Base-by-base conservation (phyloP, 1,284 basidiomycete genomes). In the Trametes pubescens region DNA sequence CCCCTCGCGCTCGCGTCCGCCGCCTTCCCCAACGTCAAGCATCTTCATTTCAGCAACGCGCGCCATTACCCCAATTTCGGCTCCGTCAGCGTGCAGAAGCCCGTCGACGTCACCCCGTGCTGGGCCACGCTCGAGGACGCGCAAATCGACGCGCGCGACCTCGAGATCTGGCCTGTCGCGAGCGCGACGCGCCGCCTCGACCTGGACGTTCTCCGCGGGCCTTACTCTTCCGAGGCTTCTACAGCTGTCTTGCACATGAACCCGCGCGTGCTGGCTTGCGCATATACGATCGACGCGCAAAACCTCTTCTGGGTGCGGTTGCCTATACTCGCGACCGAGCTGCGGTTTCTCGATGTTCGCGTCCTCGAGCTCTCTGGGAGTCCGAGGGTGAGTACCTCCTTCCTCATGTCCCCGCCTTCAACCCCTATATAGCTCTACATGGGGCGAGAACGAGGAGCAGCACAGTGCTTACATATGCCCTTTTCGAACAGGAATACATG, bases 141-240 rank as follows among this genome's bases (percentile, higher is more conserved):
- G 21, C 59, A 64, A 44, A 58, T 66, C 52, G 62, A 66, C 44
- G 59, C 57, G 47, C 55, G 38, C 24, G 62, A 66, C 52, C 52
- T 64, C 48, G 44, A 14, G 16, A 13, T 61, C 32, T 66, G 65
- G 65, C 65, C 65, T 3, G 49, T 66, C 29, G 10, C 59, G 16
- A 56, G 52, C 53, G 48, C 51, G 24, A 59, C 64, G 40, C 54
- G 62, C 22, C 60, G 58, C 54, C 58, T 66, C 22, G 65, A 66
- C 48, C 60, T 66, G 18, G 59, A 57, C 44, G 49, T 64, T 21
- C 53, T 64, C 34, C 62, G 51, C 7, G 59, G 47, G 1, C 59
- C 55, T 24, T 51, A 61, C 48, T 55, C 56, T 13, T 14, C 6
- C 43, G 56, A 64, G 43, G 65, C 65, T 6, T 40, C 61, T 24